Evolutionary conservation across 257 asterid species (phyloP).

Genomic region (Nicotiana tomentosiformis): DNA sequence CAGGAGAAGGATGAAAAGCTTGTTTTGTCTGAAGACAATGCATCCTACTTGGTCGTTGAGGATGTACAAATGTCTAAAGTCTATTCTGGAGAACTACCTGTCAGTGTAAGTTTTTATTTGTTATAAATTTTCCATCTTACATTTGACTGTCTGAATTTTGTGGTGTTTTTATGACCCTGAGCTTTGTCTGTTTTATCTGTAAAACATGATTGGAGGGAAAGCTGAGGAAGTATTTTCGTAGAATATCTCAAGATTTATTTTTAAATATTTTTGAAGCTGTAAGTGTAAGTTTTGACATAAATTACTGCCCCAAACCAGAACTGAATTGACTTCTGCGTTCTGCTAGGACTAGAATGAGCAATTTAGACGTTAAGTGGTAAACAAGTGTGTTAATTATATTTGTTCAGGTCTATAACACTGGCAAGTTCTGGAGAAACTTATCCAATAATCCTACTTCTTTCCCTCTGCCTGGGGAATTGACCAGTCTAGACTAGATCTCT

Average conservation of each 20-base stretch:
- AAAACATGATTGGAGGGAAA: not conserved
- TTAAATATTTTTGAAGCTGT: not conserved
- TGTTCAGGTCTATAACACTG: not conserved
- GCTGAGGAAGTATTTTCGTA: not conserved
- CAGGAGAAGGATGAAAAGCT: conserved; percentile 45
- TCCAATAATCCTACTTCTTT: not conserved
- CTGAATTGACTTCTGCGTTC: not conserved
- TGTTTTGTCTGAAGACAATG: conserved; percentile 36
- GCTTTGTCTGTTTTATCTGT: not conserved
- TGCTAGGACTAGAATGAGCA: not conserved
- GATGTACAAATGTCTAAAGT: conserved; percentile 60
- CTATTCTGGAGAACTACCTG: conserved; percentile 51
- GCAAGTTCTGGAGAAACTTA: not conserved
- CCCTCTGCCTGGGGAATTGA: not conserved
- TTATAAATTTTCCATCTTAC: not conserved
- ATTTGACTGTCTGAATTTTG: not conserved
- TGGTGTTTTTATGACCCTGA: not conserved
- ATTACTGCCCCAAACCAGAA: not conserved
- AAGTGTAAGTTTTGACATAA: not conserved
- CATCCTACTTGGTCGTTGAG: conserved; percentile 42
- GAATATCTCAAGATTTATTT: not conserved
- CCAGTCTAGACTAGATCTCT: not conserved
- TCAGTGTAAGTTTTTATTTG: conserved; percentile 38
- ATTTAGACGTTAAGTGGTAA: not conserved
- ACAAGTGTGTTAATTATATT: not conserved